Base-by-base conservation (phyloP, 2,329 filamentous ascomycete genomes). In the Peltaster fructicola region DNA sequence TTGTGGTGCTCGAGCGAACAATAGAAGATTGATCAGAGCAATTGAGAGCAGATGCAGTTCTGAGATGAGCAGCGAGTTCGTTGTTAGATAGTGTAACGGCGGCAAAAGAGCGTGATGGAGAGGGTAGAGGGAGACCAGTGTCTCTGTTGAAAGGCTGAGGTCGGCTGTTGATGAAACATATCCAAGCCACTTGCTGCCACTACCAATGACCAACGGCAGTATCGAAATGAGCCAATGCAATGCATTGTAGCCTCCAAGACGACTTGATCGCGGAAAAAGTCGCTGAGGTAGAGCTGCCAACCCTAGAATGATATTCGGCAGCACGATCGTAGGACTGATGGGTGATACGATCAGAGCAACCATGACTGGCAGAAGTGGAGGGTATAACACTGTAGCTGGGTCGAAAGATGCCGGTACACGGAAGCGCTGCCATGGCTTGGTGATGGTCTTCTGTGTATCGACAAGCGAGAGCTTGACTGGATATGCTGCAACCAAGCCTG, bases 351-450 rank as follows among this genome's bases (percentile, higher is more conserved):
- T 72, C 4, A 88, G 56, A 2, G 82, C 72, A 14, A 88, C 74
- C 22, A 84, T 61, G 9, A 84, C 53, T 1, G 84, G 80, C 15
- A 92, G 61, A 3, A 73, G 52, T 5, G 75, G 65, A 10, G 85
- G 85, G 45, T 93, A 95, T 29, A 93, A 52, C n/a, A 92, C 61
- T 7, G 84, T 80, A 5, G 85, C 85, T 3, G 82, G 84, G 43
- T 95, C 85, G 50, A 93, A 91, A n/a, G 67, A 63, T 4, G 69
- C 56, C 1, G 82, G 81, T 17, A 92, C 57, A 19, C 62, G 60
- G 39, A 72, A 51, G 12, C 46, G 41, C 23, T 65, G 23, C 59
- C 56, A 35, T 45, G 52, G 24, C 52, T 38, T 41, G 14, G 29
- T 40, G 14, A 34, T 40, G 9, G 32, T 32, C 7, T 39, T 38